phyloP scores from a whole-genome alignment of 2,329 filamentous ascomycete species.

The Fusarium chuoi region DNA sequence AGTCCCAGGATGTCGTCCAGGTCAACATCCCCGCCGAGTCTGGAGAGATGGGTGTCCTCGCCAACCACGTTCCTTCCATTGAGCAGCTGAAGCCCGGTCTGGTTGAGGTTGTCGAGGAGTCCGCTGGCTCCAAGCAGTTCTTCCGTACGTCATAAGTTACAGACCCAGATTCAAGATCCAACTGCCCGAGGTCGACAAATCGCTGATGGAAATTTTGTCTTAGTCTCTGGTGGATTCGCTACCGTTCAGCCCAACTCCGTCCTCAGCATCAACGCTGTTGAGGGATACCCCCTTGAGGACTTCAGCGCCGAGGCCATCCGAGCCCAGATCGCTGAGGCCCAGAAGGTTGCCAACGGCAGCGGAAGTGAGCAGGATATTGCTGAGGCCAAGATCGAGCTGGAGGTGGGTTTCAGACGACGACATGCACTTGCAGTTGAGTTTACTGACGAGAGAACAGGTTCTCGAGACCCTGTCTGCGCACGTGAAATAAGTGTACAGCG shows the following conservation, averaged over 20 bases:
- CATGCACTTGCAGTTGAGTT: background rate
- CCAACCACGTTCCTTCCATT: constrained; percentile 98
- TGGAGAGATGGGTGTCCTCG: constrained; percentile 99
- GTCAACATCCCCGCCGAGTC: constrained; percentile 99
- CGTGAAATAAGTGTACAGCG: constrained; percentile 77
- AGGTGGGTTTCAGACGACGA: constrained; percentile 67
- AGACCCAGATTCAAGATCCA: background rate
- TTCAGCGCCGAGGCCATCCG: constrained; percentile 93
- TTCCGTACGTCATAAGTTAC: constrained; percentile 78
- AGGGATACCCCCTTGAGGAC: constrained; percentile 93
- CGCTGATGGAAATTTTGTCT: constrained; percentile 34
- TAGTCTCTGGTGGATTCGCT: constrained; percentile 96
- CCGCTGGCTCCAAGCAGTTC: constrained; percentile 90
- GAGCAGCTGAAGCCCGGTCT: constrained; percentile 98
- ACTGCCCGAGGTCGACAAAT: background rate
- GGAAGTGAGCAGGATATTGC: constrained; percentile 98
- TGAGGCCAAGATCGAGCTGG: constrained; percentile 98
- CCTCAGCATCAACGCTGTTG: constrained; percentile 98
- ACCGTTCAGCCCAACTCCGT: constrained; percentile 94
- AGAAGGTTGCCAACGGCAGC: constrained; percentile 90
- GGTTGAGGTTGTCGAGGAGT: constrained; percentile 95
- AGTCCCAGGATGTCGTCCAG: constrained; percentile 80
- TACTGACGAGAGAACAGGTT: constrained; percentile 67
- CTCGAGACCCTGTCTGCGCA: constrained; percentile 84
- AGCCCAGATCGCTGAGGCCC: constrained; percentile 91